Evolutionary conservation across 1,284 basidiomycete species (phyloP), one percentile per base, ranked within the genome.

Genomic region (Rhodofomes roseus): DNA sequence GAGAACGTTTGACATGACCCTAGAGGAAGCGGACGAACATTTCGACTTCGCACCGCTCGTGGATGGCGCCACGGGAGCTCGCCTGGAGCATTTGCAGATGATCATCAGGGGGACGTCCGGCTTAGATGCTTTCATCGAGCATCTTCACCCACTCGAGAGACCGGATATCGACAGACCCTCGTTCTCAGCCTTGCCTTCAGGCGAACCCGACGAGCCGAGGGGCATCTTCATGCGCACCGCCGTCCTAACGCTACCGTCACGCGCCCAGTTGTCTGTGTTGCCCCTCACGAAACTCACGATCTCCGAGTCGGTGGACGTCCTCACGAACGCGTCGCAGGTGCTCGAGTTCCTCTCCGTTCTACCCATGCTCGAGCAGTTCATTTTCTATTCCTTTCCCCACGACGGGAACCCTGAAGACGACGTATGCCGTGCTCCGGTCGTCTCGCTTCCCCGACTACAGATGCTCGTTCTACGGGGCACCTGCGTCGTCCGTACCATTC

Each of bases 401-500:
- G 78, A 81, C 31, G 70, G 70, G 68, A 74, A 77, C 14, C 76
- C 77, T 44, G 76, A 79, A 18, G 63, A 66, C 2, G 66, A 70
- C 20, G 62, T 63, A 40, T 48, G 63, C 34, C 60, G 69, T 1
- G 74, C 78, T 4, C 76, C 76, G 8, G 66, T 84, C 44, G 80
- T 82, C 53, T 65, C 66, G 12, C 79, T 91, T 20, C 82, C 82
- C 23, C 74, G 76, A 48, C 78, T 91, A 57, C 80, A 79, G 51
- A 79, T 77, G 8, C 73, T 91, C 16, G 74, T 80, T 31, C 65
- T 91, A 25, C 78, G 80, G 54, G 78, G 77, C 65, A 83, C 86
- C 12, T 87, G 84, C 68, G 81, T 80, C 58, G 79, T 84, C 4
- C 85, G 89, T 56, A 77, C 79, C 53, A 71, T 91, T 40, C 80